Base-by-base conservation (phyloP, 1,139 yeast species). In the Nakaseomyces delphensis region DNA sequence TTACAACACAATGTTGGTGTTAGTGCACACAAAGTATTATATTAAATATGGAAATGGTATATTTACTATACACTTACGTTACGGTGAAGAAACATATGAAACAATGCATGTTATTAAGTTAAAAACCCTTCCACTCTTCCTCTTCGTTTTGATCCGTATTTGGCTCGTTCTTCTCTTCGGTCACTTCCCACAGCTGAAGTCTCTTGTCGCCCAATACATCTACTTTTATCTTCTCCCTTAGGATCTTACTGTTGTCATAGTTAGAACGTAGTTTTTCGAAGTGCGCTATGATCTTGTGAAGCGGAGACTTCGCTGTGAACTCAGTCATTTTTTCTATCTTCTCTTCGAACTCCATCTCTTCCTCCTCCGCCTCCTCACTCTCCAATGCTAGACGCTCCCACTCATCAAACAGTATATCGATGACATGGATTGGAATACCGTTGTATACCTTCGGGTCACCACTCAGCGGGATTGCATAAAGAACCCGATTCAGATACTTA, bases 341-440 rank as follows among this genome's bases (percentile, higher is more conserved):
- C 25, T 55, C 60, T 14, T 63, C 66, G 27, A 64, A 67, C 1
- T 55, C 61, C 13, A 63, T 31, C 66, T 70, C 14, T 28, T 37
- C 40, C 20, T 62, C 66, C 11, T 60, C 59, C 38, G 68, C 28
- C 5, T 25, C 28, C n/a, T 25, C 55, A 4, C 66, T 72, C 36
- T 68, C 75, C 47, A 76, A 74, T 44, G 82, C 60, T 8, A 81
- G 74, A 48, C 73, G 71, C 55, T 82, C 95, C 50, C 91, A 67
- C 63, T 91, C 98, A 55, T 89, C 97, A 37, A 84, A 63, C 58
- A 76, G 80, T 14, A 91, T 77, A 65, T 91, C 98, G 51, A 84
- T 73, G 43, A 91, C 65, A 65, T 91, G 98, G 63, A 83, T 77
- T 27, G 95, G 80, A 43, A 91, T 72, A 20, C 95, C 95, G 51